Percentiles rank a stretch among this genome's conserved stretches.
phyloP scores from a whole-genome alignment of 495 filamentous ascomycete species.

The Aspergillus olivimuriae region DNA sequence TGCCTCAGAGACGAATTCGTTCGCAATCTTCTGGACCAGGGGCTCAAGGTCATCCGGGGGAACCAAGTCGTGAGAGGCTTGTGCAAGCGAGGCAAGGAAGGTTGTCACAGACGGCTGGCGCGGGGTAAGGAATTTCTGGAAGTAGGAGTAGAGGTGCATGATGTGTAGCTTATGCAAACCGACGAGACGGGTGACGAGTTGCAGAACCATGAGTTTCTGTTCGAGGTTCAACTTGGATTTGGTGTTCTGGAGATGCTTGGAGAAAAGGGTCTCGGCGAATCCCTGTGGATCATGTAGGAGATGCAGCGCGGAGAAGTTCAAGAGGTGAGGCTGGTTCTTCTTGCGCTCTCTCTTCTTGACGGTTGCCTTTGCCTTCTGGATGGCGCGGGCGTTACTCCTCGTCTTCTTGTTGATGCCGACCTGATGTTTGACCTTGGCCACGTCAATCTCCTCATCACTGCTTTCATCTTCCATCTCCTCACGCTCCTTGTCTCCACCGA shows the following conservation, averaged over 20 bases:
- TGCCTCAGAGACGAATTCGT: constrained; percentile 96
- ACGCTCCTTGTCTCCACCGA: constrained; percentile 89
- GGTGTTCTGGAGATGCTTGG: constrained; percentile 79
- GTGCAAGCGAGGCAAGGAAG: constrained; percentile 87
- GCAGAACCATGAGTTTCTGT: constrained; percentile 78
- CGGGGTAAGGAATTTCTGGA: constrained; percentile 78
- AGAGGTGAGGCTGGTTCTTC: constrained; percentile 74
- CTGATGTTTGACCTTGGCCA: constrained; percentile 77
- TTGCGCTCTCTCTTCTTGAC: constrained; percentile 79
- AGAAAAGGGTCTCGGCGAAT: constrained; percentile 86
- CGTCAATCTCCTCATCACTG: constrained; percentile 75
- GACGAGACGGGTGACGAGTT: constrained; percentile 83
- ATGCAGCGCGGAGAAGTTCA: constrained; percentile 98
- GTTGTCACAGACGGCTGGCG: constrained; percentile 90
- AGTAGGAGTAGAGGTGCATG: constrained; percentile 80
- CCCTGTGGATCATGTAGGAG: constrained; percentile 92
- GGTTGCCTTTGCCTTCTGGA: constrained; percentile 71
- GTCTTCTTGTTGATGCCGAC: constrained; percentile 91
- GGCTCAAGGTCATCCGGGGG: constrained; percentile 92
- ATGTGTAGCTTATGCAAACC: constrained; percentile 87
- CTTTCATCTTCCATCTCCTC: constrained; percentile 87
- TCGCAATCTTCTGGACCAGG: constrained; percentile 89
- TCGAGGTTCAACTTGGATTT: constrained; percentile 87
- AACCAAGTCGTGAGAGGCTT: constrained; percentile 83
- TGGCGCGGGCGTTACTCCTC: constrained; percentile 70